phyloP scores from a whole-genome alignment of 2,329 filamentous ascomycete species.

The Cryoendolithus antarcticus region DNA sequence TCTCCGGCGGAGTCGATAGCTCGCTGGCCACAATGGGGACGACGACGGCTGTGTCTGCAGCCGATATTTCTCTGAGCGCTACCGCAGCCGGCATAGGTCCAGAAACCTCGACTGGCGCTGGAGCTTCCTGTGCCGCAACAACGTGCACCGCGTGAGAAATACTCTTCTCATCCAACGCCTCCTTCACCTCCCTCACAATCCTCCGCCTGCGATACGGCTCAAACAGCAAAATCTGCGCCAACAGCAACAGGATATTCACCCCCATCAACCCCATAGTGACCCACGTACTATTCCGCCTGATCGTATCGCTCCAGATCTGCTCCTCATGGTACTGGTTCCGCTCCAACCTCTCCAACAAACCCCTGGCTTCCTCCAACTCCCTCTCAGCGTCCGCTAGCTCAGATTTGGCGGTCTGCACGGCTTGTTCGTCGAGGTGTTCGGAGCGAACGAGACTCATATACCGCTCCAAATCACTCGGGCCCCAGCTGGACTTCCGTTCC shows the following conservation, averaged over 20 bases:
- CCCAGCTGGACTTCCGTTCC: constrained; percentile 89
- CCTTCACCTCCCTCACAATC: constrained; percentile 65
- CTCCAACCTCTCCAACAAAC: constrained; percentile 68
- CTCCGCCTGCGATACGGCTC: constrained; percentile 81
- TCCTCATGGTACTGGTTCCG: constrained; percentile 93
- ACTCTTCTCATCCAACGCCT: constrained; percentile 58
- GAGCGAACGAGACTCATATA: constrained; percentile 87
- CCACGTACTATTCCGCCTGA: constrained; percentile 92
- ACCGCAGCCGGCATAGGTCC: neutral
- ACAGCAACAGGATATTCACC: constrained; percentile 78
- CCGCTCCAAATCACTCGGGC: constrained; percentile 72
- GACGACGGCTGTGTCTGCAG: no score
- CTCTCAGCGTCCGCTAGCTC: constrained; percentile 63
- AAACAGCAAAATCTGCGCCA: constrained; percentile 60
- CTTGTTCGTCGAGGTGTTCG: constrained; percentile 86
- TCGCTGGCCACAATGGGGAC: neutral
- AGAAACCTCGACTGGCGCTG: constrained; percentile 8
- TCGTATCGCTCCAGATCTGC: constrained; percentile 98
- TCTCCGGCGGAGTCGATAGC: neutral
- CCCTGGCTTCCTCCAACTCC: constrained; percentile 64
- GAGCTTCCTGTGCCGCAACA: constrained; percentile 5
- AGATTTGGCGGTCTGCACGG: constrained; percentile 60
- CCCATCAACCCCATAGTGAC: constrained; percentile 98
- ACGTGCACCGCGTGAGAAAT: constrained; percentile 16
- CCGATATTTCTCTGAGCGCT: neutral